phyloP scores from a whole-genome alignment of 352 stramenopile genomes.

The Globisporangium acanthophoron region DNA sequence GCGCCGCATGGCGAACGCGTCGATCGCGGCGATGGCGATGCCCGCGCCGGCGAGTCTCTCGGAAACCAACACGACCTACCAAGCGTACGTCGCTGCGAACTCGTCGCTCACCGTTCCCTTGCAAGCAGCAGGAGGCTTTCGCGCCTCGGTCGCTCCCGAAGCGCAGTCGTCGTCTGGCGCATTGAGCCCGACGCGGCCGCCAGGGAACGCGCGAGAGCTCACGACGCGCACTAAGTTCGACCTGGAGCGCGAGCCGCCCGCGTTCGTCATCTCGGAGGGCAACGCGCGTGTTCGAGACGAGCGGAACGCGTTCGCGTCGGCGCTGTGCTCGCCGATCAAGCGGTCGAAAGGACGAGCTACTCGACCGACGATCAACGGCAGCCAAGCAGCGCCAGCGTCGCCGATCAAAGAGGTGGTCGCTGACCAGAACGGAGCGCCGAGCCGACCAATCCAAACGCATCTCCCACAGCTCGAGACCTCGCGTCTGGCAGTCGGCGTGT shows the following conservation, averaged over 20 bases:
- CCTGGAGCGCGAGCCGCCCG: constrained; percentile 25
- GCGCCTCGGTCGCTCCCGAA: background rate
- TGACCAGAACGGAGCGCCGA: background rate
- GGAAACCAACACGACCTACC: constrained; percentile 22
- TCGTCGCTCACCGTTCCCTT: constrained; percentile 21
- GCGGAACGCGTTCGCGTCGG: constrained; percentile 15
- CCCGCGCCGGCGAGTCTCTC: constrained; percentile 10
- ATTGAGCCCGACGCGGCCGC: constrained; percentile 11
- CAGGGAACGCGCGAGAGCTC: constrained; percentile 7
- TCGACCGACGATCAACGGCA: background rate
- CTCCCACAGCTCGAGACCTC: constrained; percentile 53
- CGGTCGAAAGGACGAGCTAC: constrained; percentile 4
- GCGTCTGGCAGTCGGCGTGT: constrained; percentile 44
- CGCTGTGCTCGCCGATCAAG: constrained; percentile 34
- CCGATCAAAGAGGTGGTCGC: constrained; percentile 3
- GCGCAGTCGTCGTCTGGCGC: no score
- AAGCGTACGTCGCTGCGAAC: constrained; percentile 33
- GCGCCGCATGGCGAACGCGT: constrained; percentile 26
- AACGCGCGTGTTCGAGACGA: constrained; percentile 24
- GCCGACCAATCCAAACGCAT: constrained; percentile 24
- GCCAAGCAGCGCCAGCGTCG: background rate
- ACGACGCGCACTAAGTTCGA: constrained; percentile 38
- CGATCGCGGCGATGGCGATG: constrained; percentile 27
- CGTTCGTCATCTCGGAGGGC: constrained; percentile 29
- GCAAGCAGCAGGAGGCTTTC: background rate